Conservation (phyloP, 1,284 basidiomycete species). For the Fomitiporia mediterranea region DNA sequence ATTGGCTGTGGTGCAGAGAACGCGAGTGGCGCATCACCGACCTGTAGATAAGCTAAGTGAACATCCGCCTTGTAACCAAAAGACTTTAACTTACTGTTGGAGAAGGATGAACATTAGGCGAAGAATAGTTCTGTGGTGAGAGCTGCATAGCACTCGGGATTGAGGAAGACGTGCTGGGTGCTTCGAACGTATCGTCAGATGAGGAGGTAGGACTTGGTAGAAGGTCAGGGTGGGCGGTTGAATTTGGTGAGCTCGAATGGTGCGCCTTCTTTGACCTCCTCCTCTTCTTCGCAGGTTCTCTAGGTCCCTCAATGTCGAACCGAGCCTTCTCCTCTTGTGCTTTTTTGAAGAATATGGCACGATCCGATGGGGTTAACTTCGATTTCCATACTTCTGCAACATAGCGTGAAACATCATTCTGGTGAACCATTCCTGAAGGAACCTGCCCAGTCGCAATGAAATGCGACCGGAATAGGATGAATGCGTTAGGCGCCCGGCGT, state of each 20-base stretch:
- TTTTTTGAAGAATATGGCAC: background rate
- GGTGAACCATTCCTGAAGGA: background rate
- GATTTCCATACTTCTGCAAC: constrained; percentile 1
- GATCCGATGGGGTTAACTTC: too few relatives aligned
- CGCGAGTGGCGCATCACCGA: too few relatives aligned
- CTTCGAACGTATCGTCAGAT: too few relatives aligned
- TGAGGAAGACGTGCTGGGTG: too few relatives aligned
- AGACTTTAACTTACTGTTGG: too few relatives aligned
- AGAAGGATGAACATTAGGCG: too few relatives aligned
- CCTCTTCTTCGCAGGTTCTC: background rate
- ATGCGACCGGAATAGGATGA: constrained; percentile 7
- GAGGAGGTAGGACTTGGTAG: too few relatives aligned
- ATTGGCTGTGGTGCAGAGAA: too few relatives aligned
- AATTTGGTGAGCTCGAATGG: constrained; percentile 28
- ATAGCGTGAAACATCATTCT: constrained; percentile 5
- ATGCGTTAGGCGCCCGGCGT: background rate
- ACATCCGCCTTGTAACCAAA: too few relatives aligned
- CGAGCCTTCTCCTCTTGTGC: background rate
- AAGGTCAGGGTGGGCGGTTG: constrained; percentile 28
- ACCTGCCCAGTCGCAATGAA: background rate
- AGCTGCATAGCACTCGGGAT: too few relatives aligned
- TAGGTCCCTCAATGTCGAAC: background rate
- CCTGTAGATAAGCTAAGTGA: too few relatives aligned
- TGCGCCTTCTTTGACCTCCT: constrained; percentile 27
- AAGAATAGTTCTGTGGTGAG: too few relatives aligned